Evolutionary conservation across 495 filamentous ascomycete genomes (phyloP).

Genomic region (Sordaria brevicollis): DNA sequence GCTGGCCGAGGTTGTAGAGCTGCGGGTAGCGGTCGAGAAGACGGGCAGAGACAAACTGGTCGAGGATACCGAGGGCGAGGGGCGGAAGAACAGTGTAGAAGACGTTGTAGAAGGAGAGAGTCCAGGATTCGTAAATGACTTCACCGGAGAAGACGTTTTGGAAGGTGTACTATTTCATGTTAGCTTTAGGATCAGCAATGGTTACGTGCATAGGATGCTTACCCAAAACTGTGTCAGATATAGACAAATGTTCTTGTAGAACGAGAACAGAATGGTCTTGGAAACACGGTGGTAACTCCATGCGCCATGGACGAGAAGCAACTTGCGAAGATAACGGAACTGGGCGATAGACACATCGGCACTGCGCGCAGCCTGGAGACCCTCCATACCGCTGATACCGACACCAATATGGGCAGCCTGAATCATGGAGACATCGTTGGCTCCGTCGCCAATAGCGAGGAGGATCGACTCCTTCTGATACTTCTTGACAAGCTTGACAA

Average conservation of each 20-base stretch:
- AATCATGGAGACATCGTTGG: conserved; percentile 99
- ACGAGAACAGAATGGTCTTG: conserved; percentile 95
- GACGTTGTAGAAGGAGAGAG: conserved; percentile 97
- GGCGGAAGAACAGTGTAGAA: conserved; percentile 94
- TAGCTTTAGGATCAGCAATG: conserved; percentile 15
- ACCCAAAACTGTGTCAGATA: conserved; percentile 99
- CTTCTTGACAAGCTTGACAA: conserved; percentile 97
- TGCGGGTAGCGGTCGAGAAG: conserved; percentile 97
- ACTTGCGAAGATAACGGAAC: conserved; percentile 90
- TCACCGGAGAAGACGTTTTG: conserved; percentile 97
- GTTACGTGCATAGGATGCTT: conserved; percentile 18
- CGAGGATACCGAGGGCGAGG: conserved; percentile 91
- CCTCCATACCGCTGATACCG: conserved; percentile 95
- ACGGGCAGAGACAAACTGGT: conserved; percentile 94
- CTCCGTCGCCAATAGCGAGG: conserved; percentile 93
- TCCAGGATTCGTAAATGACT: conserved; percentile 99
- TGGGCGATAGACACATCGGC: conserved; percentile 95
- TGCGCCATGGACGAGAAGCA: conserved; percentile 89
- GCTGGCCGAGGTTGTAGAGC: conserved; percentile 86
- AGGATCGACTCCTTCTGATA: conserved; percentile 80
- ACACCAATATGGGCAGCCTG: conserved; percentile 98
- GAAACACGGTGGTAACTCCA: conserved; percentile 97
- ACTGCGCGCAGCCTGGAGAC: conserved; percentile 93
- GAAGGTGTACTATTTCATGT: conserved; percentile 68
- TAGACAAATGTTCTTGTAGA: conserved; percentile 97